Base-by-base conservation (phyloP, 2,329 filamentous ascomycete genomes). In the Lojkania enalia region DNA sequence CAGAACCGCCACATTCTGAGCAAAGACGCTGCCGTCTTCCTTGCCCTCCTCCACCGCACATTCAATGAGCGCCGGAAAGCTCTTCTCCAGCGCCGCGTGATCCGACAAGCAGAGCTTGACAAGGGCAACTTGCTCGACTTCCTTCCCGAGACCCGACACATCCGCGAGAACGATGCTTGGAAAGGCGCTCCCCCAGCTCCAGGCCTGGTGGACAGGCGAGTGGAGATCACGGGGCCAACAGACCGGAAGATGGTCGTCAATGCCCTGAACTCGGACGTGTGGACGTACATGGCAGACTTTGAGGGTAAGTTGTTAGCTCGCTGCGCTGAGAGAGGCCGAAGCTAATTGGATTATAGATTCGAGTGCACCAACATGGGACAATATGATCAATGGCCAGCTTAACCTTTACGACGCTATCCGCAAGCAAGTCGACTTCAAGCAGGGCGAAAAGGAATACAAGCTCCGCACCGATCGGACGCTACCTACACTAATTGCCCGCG, bases 201-300 rank as follows among this genome's bases (percentile, higher is more conserved):
- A 0, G 94, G 94, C 46, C 81, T 97, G 44, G 84, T 96, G 33
- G 94, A 99, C 76, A 86, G 94, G 55, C 84, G 94, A 50, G 88
- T 96, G 21, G 94, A 99, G 78, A 99, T 97, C 66, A 99, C 94
- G 4, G 94, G 94, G 6, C 94, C 94, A 1, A 96, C 91, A 5
- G 94, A 97, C 74, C 83, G 94, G 58, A 99, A 97, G 82, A 99
- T 99, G 94, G 90, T 97, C 36, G 89, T 97, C 52, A 99, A 99
- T 71, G 94, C 94, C 7, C 69, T 97, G 69, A 99, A 97, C 73
- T 86, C 92, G 35, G 83, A 97, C 64, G 94, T 97, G 18, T 97
- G 88, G 87, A 97, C 92, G 44, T 99, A 97, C 67, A 99, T 99
- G 94, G 94, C 94, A 36, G 94, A 99, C 74, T 95, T 99, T 58